Base-by-base conservation (phyloP, 208 protist species). In the Blechomonas ayalai region DNA sequence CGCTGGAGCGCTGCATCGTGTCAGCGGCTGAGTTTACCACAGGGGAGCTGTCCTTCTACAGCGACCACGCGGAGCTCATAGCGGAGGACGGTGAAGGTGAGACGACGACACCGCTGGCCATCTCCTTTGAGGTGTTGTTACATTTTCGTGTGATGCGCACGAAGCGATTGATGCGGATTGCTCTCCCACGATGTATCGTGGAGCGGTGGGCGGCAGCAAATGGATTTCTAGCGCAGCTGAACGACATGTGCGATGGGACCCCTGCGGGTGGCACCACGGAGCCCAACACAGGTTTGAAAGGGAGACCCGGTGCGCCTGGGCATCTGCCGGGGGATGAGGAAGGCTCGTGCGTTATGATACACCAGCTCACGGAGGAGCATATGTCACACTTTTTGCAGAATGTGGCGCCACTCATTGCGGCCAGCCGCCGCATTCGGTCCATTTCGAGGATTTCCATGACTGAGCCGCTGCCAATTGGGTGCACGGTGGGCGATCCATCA, bases 141-240 rank as follows among this genome's bases (percentile, higher is more conserved):
- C 76, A 89, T 33, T 86, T 88, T 47, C 70, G 75, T n/a, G 70
- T 88, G 9, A 65, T 88, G 18, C 73, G 71, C 12, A 49, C 69
- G 22, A 50, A 84, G 43, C 57, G 66, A 27, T 33, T 75, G n/a
- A 71, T 92, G 68, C 83, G 79, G 5, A 70, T 92, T 39, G 71
- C 81, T n/a, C 19, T 84, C 22, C 71, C 71, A 22, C 57, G 52
- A 18, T 22, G 13, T 0, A 25, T 37, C 24, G 73, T 92, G 13
- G 47, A 34, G 28, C 44, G 16, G 15, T 92, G 83, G 80, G 83
- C 83, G 0, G 61, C 54, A 19, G 53, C 36, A 1, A 88, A 92
- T 38, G 57, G 71, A 3, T 89, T 88, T 31, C 64, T 49, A 13
- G 56, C 67, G 0, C 74, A 88, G 45, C 42, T 92, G 27, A 42